Base-by-base conservation (phyloP, 306 rosid species). In the Pyrus bretschneideri region DNA sequence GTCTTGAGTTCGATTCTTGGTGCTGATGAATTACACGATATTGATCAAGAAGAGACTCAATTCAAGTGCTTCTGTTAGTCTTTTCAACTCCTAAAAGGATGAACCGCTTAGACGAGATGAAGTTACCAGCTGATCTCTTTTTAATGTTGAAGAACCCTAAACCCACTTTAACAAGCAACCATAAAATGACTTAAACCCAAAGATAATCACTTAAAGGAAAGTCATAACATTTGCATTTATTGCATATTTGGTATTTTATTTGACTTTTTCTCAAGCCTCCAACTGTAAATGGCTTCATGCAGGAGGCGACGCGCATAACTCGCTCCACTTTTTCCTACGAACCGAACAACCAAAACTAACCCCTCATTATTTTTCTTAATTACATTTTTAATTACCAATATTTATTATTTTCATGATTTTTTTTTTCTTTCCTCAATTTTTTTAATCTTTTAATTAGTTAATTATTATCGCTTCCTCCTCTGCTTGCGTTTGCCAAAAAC, bases 401-500 rank as follows among this genome's bases (percentile, higher is more conserved):
- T 51, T 17, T 63, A 29, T 5, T 12, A 63, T 29, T 27, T 62
- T 27, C 31, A 12, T 23, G 12, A 21, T 9, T n/a, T 0, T 55
- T 55, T 19, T 57, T 57, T n/a, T 3, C 13, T 8, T 57, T 17
- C 25, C 62, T 9, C 29, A 51, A 14, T 0, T 5, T 51, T 46
- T 49, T 49, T 67, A 19, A 2, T 9, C 11, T 33, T 33, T 11
- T 11, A 49, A 49, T 12, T 13, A 4, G 1, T 23, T 57, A 57
- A 18, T 57, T 19, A 57, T 57, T 27, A 17, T 65, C 19, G 21
- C 44, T 52, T 79, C 55, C 55, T 79, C 31, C 23, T 72, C 44
- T 61, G 78, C 55, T 63, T 72, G 72, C 78, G 49, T 77, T 64
- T 74, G 86, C 81, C 25, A 75, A 84, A 83, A 81, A 71, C 76